A percentile compares a stretch with the other conserved stretches of the same genome.
phyloP scores from a whole-genome alignment of 257 asterid genomes.

The Anisodus tanguticus region DNA sequence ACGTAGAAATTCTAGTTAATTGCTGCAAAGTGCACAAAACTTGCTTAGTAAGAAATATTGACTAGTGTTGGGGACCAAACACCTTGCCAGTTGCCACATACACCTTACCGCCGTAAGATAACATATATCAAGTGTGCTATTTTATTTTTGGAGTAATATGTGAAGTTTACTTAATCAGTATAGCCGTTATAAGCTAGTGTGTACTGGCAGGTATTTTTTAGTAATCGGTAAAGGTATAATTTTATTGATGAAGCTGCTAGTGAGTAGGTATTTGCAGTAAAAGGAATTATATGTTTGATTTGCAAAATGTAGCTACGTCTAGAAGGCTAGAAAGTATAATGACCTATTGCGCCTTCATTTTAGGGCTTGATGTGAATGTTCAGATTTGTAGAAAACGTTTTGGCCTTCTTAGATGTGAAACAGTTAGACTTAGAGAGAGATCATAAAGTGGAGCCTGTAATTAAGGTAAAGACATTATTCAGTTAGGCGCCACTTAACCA shows the following conservation, averaged over 20 bases:
- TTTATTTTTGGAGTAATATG: not conserved
- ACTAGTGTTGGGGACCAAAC: not conserved
- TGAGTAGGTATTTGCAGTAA: not conserved
- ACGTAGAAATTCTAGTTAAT: not conserved
- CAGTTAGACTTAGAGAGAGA: not conserved
- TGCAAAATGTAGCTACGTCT: not conserved
- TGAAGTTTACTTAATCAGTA: not conserved
- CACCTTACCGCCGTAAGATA: not conserved
- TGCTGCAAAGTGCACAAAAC: constrained; percentile 7
- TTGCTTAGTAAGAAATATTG: not conserved
- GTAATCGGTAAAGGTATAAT: not conserved
- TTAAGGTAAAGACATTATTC: not conserved
- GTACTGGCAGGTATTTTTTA: not conserved
- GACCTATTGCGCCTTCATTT: not conserved
- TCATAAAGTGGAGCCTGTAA: not conserved
- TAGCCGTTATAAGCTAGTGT: constrained; percentile 10
- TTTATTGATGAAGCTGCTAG: constrained; percentile 1
- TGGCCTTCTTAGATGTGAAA: not conserved
- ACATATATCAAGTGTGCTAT: constrained; percentile 19
- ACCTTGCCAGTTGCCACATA: not conserved
- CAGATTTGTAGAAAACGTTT: not conserved
- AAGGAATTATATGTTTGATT: not conserved
- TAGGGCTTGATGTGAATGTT: not conserved
- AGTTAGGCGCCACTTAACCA: not conserved
- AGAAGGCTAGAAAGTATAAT: not conserved